Evolutionary conservation across 1,284 basidiomycete genomes (phyloP), one percentile per base, ranked within the genome.

Genomic region (Earliella scabrosa): DNA sequence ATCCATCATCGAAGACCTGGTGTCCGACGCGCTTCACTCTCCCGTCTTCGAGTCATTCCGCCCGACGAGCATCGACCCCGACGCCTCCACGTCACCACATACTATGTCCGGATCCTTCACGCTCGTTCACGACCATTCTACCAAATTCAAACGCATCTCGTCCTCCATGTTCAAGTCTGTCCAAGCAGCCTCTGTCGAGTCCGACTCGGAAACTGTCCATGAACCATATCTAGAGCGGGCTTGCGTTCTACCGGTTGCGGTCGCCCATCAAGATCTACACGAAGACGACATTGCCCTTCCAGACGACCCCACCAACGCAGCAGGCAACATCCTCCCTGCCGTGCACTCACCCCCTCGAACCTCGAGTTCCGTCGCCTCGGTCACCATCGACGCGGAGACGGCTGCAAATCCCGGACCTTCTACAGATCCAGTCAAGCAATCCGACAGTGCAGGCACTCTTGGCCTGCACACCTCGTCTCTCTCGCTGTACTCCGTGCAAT

Each of bases 41-140:
- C 50, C 50, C 2, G 50, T 49, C 20, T 49, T 53, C 36, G 46
- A 56, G 2, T 45, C 47, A 26, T 36, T 41, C 31, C 50, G 50
- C 16, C 50, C 50, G 9, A 21, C 50, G 9, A 31, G 38, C 34
- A 26, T 40, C 1, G 43, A 45, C 26, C 29, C 38, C 1, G 47
- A 45, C 39, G 44, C 35, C 18, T 31, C 46, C n/a, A 7, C 52
- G 13, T 51, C 51, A 11, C 20, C 51, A 48, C 47, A 54, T n/a
- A 40, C 45, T 36, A n/a, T 40, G 7, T 45, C 51, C 16, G 39
- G 24, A 3, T 61, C 59, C 13, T 55, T 56, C 44, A 61, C 59
- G 1, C 50, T 61, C 29, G 56, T 61, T 32, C 56, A 61, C 4
- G 59, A 61, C 24, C 56, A 54, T 11, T 26, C 46, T 29, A 61